Conservation (phyloP, 192 early-diverging fungal species). For the Mortierella claussenii region DNA sequence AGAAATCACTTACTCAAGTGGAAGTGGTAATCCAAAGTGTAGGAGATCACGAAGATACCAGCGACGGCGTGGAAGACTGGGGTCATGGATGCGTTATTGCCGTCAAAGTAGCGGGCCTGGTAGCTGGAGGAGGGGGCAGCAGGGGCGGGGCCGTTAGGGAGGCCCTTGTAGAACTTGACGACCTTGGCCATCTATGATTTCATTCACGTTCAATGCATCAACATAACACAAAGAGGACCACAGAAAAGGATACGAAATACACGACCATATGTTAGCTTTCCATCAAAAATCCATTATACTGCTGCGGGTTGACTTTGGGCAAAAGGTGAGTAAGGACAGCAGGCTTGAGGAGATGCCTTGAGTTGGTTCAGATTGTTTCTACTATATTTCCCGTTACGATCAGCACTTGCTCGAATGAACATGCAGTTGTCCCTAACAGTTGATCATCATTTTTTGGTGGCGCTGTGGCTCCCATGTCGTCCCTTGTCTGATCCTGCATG, state of each 20-base stretch:
- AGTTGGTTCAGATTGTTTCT: constrained; percentile 6
- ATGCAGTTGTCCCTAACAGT: constrained; percentile 27
- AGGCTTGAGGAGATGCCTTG: neutral
- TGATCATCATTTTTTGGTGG: constrained; percentile 7
- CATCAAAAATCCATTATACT: no score
- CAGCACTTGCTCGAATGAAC: constrained; percentile 7
- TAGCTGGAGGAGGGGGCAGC: constrained; percentile 70
- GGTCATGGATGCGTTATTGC: constrained; percentile 73
- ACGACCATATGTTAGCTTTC: no score
- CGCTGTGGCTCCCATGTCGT: no score
- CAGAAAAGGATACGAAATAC: neutral
- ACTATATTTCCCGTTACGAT: constrained; percentile 23
- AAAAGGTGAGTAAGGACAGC: no score
- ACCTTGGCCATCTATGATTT: constrained; percentile 61
- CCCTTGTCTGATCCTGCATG: no score
- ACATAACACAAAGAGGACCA: no score
- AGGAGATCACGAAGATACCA: constrained; percentile 65
- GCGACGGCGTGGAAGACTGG: constrained; percentile 73
- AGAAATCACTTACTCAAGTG: constrained; percentile 70
- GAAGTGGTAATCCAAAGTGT: constrained; percentile 81
- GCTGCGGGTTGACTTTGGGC: no score
- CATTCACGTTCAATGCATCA: no score
- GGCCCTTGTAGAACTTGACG: constrained; percentile 78
- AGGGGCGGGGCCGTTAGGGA: constrained; percentile 75
- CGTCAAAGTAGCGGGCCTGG: constrained; percentile 78